Base-by-base conservation (phyloP, 2,329 filamentous ascomycete species). In the Colletotrichum australisinense region DNA sequence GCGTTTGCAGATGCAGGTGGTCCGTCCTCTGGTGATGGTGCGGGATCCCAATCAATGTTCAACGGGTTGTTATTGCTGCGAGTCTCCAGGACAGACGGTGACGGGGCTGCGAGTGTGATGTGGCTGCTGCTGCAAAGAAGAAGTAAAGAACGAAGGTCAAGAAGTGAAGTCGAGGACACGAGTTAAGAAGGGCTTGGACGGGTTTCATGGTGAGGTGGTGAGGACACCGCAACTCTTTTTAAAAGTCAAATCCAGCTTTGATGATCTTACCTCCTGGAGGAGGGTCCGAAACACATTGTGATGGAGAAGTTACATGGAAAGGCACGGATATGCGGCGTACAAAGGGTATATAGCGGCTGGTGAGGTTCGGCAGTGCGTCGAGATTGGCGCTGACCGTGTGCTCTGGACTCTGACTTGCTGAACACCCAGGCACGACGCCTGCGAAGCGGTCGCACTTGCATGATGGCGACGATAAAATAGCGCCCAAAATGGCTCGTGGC, bases 21-120 rank as follows among this genome's bases (percentile, higher is more conserved):
- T 8, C 90, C 90, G 82, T 91, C 84, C 81, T 91, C 87, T 69
- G 90, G 87, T 64, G 90, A 82, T 55, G 90, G 90, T 42, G 91
- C 88, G 60, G 90, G 89, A 75, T 84, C 84, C 76, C 86, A 86
- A 78, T 90, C 86, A 79, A 91, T 88, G 75, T 83, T 78, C 66
- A 90, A 83, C 74, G 78, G 78, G 68, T 81, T 79, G 78, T 76
- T 80, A 76, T 78, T 75, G 67, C 67, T 75, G 67, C 67, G 77
- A 70, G 52, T 74, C 63, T 76, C 72, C 52, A 75, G 60, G 56
- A 70, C 64, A 30, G 78, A 76, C n/a, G 78, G 79, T 63, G 76
- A 76, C n/a, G 78, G 79, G 64, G 76, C 77, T 75, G 81, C 79
- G 59, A 77, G 77, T 66, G 82, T 79, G 30, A 32, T 28, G 9